Conservation (phyloP, 257 asterid species). For the Ajuga chamaepitys region DNA sequence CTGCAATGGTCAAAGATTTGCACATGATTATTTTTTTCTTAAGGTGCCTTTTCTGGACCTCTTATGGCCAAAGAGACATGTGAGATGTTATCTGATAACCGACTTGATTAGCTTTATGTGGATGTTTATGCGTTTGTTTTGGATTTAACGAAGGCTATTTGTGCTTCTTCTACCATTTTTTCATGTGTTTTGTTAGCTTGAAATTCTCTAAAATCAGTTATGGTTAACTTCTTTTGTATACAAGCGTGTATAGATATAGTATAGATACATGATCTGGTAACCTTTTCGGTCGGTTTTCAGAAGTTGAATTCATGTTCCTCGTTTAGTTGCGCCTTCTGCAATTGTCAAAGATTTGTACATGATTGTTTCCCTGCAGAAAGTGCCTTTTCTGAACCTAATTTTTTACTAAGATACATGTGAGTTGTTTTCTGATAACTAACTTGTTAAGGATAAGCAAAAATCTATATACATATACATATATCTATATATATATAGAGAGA, state of each 20-base stretch:
- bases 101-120: neutral
- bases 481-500: too few species aligned
- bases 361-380: constrained; percentile 11
- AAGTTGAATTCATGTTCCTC: too few species aligned
- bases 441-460: too few species aligned
- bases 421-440: neutral
- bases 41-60: neutral
- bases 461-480: too few species aligned
- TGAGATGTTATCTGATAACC: neutral
- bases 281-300: neutral
- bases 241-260: too few species aligned
- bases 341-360: constrained; percentile 23
- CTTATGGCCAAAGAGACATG: neutral
- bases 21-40: constrained; percentile 19
- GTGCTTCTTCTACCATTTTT: neutral
- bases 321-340: constrained; percentile 1
- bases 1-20: constrained; percentile 17
- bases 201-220: neutral
- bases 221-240: neutral
- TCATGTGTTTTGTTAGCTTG: too few species aligned
- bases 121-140: neutral
- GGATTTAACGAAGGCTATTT: constrained; percentile 12
- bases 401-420: neutral
- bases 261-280: too few species aligned
- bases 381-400: neutral